Evolutionary conservation across 305 asterid genomes (phyloP).

Genomic region (Fraxinus angustifolia): DNA sequence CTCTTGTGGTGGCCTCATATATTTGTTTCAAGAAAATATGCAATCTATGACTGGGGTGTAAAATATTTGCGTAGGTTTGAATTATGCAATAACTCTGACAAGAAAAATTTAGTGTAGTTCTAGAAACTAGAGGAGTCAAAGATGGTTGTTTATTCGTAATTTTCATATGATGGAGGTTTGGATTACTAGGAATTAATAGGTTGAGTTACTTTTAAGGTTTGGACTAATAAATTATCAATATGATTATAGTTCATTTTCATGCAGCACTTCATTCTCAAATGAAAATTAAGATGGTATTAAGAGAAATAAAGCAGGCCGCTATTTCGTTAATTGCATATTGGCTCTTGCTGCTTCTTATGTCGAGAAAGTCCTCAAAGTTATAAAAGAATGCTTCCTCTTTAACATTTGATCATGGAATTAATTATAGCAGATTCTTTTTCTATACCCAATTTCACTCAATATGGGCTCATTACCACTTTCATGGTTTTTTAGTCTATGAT

Average conservation of each 20-base stretch:
- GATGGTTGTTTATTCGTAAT: not conserved
- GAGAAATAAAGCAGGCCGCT: not conserved
- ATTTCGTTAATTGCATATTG: not conserved
- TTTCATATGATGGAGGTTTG: not conserved
- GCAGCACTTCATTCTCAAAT: not conserved
- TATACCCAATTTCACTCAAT: not conserved
- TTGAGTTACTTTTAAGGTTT: not conserved
- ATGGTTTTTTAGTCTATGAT: not conserved
- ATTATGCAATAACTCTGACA: not conserved
- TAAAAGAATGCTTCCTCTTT: not conserved
- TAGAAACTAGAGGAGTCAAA: not conserved
- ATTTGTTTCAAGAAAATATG: not conserved
- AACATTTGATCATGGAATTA: not conserved
- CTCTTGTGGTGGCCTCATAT: not conserved
- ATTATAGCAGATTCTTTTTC: not conserved
- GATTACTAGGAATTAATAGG: not conserved
- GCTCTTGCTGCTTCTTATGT: not conserved
- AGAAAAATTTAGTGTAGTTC: not conserved
- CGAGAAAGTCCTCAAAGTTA: not conserved
- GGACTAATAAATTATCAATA: not conserved
- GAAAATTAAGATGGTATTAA: not conserved
- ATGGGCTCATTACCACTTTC: not conserved
- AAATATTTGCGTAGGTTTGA: slow-evolving; percentile 1
- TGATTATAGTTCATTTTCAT: not conserved
- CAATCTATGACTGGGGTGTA: not conserved